Evolutionary conservation across 1,139 yeast species (phyloP).

Genomic region (Entelexis sorbosivorans): DNA sequence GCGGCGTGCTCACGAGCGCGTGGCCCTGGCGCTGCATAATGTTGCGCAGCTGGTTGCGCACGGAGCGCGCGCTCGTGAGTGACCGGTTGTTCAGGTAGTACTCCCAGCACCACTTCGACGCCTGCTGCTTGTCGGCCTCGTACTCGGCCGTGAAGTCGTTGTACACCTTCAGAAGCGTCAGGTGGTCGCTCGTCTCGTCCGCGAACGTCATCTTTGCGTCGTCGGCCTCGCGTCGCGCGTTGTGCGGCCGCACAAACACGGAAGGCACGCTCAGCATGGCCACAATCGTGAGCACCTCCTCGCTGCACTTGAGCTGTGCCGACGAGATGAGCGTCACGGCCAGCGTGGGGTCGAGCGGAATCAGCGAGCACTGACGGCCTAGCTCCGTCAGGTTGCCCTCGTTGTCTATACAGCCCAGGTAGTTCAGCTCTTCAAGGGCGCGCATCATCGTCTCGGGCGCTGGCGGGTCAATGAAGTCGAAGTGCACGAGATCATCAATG

Average conservation of each 20-base stretch:
- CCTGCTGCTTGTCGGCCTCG: constrained; percentile 30
- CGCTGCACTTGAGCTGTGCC: constrained; percentile 73
- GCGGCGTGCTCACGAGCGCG: constrained; percentile 59
- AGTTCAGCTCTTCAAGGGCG: constrained; percentile 89
- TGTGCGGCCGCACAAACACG: constrained; percentile 87
- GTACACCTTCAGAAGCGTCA: constrained; percentile 78
- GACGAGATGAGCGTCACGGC: constrained; percentile 89
- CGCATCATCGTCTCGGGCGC: constrained; percentile 99
- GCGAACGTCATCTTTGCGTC: constrained; percentile 81
- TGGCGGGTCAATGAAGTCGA: constrained; percentile 99
- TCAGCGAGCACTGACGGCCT: constrained; percentile 82
- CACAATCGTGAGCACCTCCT: constrained; percentile 78
- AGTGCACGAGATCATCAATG: constrained; percentile 89
- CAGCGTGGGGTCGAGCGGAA: constrained; percentile 91
- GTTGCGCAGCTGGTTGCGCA: constrained; percentile 69
- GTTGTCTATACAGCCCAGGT: constrained; percentile 78
- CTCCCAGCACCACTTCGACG: constrained; percentile 71
- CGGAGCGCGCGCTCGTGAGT: constrained; percentile 69
- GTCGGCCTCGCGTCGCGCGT: constrained; percentile 82
- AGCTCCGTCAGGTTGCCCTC: constrained; percentile 82
- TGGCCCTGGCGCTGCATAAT: constrained; percentile 75
- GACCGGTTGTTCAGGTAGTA: constrained; percentile 79
- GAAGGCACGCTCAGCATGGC: constrained; percentile 88
- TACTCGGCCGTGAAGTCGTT: constrained; percentile 51
- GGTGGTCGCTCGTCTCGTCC: constrained; percentile 91